Conservation (phyloP, 2,329 filamentous ascomycete species). For the Leptographium procerum region DNA sequence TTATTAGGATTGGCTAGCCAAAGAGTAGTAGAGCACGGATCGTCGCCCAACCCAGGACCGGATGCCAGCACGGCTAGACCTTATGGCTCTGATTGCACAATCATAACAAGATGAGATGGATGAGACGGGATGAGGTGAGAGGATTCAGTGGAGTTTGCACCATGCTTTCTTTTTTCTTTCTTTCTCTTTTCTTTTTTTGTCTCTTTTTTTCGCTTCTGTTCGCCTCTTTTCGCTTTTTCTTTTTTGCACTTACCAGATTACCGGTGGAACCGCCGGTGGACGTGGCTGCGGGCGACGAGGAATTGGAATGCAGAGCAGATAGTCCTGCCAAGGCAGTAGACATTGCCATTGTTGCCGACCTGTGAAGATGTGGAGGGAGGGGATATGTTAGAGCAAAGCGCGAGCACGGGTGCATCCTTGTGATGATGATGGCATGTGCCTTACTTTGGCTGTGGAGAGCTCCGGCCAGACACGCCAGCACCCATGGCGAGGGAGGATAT, state of each 20-base stretch:
- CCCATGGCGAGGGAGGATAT: constrained; percentile 33
- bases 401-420: not conserved
- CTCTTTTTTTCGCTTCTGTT: too few species aligned
- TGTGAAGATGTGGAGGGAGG: not conserved
- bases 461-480: constrained; percentile 22
- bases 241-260: constrained; percentile 2
- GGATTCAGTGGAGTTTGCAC: not conserved
- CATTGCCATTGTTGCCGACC: not conserved
- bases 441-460: constrained; percentile 36
- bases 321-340: not conserved
- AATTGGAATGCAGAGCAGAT: not conserved
- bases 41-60: not conserved
- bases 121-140: not conserved
- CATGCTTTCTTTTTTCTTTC: not conserved
- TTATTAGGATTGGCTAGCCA: not conserved
- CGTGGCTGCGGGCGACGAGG: not conserved
- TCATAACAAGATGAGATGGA: not conserved
- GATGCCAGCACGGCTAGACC: not conserved
- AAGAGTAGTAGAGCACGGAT: not conserved
- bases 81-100: not conserved
- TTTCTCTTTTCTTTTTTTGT: not conserved
- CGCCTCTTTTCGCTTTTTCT: not conserved
- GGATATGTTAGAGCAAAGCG: not conserved
- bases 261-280: not conserved
- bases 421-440: constrained; percentile 9